A percentile compares a stretch with the other conserved stretches of the same genome.
Evolutionary conservation across 202 grass and related monocot species (phyloP).

Genomic region (Brachypodium distachyon): DNA sequence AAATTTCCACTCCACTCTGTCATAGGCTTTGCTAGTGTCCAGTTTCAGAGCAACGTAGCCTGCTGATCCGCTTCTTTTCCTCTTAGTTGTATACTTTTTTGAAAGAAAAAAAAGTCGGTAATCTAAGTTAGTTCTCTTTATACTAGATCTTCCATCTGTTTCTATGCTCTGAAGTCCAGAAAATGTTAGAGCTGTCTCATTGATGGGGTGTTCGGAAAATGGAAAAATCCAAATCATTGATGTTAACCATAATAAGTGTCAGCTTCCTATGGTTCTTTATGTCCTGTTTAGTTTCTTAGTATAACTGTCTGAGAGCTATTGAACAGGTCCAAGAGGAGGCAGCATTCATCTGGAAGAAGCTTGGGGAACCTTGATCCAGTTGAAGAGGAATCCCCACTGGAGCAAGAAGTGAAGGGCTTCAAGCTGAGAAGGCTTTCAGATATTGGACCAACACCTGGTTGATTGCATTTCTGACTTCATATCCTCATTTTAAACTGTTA

Average conservation of each 20-base stretch:
- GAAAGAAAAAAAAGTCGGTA: neutral
- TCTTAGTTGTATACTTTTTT: too few relatives aligned
- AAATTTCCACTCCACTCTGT: too few relatives aligned
- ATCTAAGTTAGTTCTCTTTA: neutral
- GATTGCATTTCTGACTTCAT: neutral
- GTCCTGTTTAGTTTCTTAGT: constrained; percentile 4
- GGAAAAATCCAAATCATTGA: neutral
- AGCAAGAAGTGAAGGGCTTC: constrained; percentile 43
- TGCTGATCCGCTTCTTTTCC: neutral
- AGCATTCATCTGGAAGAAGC: constrained; percentile 56
- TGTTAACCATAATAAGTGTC: neutral
- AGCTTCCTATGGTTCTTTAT: neutral
- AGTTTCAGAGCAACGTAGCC: too few relatives aligned
- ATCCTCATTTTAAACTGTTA: neutral
- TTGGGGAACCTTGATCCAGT: constrained; percentile 82
- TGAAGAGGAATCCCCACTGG: constrained; percentile 60
- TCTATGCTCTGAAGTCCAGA: neutral
- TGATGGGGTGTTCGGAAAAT: neutral
- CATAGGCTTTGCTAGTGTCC: too few relatives aligned
- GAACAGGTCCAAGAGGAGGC: constrained; percentile 63
- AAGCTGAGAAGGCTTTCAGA: constrained; percentile 71
- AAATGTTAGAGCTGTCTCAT: constrained; percentile 1
- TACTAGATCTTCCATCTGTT: neutral
- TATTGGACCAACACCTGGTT: constrained; percentile 37
- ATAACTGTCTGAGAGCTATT: neutral